phyloP scores from a whole-genome alignment of 768 basidiomycete species.

The Kwoniella heveanensis region DNA sequence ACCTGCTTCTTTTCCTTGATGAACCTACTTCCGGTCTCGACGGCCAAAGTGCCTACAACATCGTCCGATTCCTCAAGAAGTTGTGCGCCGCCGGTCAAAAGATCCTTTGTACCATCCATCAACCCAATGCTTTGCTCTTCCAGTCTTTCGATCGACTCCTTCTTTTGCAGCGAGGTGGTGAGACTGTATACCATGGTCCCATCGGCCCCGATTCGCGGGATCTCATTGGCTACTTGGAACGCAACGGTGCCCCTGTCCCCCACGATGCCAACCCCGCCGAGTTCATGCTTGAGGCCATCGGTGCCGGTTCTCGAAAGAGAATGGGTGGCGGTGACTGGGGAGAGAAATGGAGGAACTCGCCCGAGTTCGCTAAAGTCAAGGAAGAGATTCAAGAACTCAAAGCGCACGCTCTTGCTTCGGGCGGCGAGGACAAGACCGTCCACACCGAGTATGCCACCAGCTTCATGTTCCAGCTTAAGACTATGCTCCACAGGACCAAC shows the following conservation, averaged over 20 bases:
- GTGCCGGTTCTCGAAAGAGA: slow-evolving; percentile 64
- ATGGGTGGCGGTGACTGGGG: slow-evolving; percentile 81
- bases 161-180: slow-evolving; percentile 74
- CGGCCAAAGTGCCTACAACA: slow-evolving; percentile 56
- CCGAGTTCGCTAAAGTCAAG: slow-evolving; percentile 60
- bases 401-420: slow-evolving; percentile 39
- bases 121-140: slow-evolving; percentile 83
- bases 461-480: slow-evolving; percentile 71
- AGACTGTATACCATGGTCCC: slow-evolving; percentile 74
- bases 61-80: slow-evolving; percentile 66
- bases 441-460: slow-evolving; percentile 62
- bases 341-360: slow-evolving; percentile 76
- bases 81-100: slow-evolving; percentile 81
- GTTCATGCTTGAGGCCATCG: slow-evolving; percentile 62
- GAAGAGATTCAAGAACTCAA: slow-evolving; percentile 61
- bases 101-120: slow-evolving; percentile 88
- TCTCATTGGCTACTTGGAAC: slow-evolving; percentile 75
- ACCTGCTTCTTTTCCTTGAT: slow-evolving; percentile 79
- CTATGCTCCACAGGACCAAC: slow-evolving; percentile 64
- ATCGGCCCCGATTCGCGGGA: slow-evolving; percentile 59
- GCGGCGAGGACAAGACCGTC: slow-evolving; percentile 27
- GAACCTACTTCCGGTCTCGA: slow-evolving; percentile 82
- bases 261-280: slow-evolving; percentile 74
- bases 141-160: slow-evolving; percentile 78
- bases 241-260: slow-evolving; percentile 68